Conservation (phyloP, 1,284 basidiomycete genomes). For the Cutaneotrichosporon sp. region DNA sequence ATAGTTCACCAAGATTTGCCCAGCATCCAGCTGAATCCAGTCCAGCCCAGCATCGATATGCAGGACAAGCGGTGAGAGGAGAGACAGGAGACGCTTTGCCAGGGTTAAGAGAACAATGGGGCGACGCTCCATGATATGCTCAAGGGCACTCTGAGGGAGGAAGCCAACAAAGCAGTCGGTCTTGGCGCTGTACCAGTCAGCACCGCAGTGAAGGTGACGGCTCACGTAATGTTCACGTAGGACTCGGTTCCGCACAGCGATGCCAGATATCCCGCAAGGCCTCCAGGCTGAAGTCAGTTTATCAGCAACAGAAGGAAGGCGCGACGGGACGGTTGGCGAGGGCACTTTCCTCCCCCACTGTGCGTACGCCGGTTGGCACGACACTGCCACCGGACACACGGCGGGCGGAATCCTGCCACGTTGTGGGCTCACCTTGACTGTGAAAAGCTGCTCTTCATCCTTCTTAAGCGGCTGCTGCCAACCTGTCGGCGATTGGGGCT, state of each 20-base stretch:
- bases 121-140: slow-evolving; percentile 84
- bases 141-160: slow-evolving; percentile 81
- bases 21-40: slow-evolving; percentile 95
- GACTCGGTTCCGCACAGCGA: slow-evolving; percentile 88
- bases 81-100: slow-evolving; percentile 90
- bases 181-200: slow-evolving; percentile 66
- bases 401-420: too few relatives aligned
- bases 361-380: too few relatives aligned
- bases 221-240: slow-evolving; percentile 78
- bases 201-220: not conserved
- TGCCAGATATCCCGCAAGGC: slow-evolving; percentile 96
- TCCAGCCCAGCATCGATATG: slow-evolving; percentile 97
- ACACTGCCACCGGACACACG: too few relatives aligned
- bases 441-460: slow-evolving; percentile 69
- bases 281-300: slow-evolving; percentile 69
- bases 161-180: slow-evolving; percentile 97
- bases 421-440: slow-evolving; percentile 62
- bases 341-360: too few relatives aligned
- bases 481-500: slow-evolving; percentile 14
- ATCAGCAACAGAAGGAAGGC: not conserved
- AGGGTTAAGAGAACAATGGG: slow-evolving; percentile 94
- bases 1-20: slow-evolving; percentile 56
- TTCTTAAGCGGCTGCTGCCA: not conserved
- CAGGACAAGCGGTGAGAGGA: slow-evolving; percentile 93
- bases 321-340: too few relatives aligned